phyloP scores from a whole-genome alignment of 2,329 filamentous ascomycete species.

The Colletotrichum lupini region DNA sequence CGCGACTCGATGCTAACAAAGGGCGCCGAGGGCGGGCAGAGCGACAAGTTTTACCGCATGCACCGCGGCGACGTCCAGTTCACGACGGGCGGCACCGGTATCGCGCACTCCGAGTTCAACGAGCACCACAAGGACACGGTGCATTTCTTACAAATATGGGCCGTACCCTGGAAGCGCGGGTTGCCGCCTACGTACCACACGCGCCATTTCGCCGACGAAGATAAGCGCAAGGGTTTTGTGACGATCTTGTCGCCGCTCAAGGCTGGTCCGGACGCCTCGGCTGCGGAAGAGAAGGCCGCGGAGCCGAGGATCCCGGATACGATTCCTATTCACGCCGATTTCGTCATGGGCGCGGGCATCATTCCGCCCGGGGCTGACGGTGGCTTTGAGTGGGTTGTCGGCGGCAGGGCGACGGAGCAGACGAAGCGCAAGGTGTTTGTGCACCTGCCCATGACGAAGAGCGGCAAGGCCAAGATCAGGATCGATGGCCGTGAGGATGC shows the following conservation, averaged over 20 bases:
- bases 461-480: conserved; percentile 77
- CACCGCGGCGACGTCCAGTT: conserved; percentile 88
- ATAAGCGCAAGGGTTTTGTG: conserved; percentile 77
- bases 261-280: conserved; percentile 70
- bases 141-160: conserved; percentile 93
- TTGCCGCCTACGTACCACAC: conserved; percentile 83
- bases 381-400: conserved; percentile 78
- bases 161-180: conserved; percentile 78
- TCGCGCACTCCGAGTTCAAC: conserved; percentile 87
- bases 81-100: conserved; percentile 84
- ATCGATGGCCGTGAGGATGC: conserved; percentile 74
- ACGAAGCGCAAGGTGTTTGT: conserved; percentile 80
- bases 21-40: conserved; percentile 67
- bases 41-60: conserved; percentile 77
- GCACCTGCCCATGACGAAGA: conserved; percentile 84
- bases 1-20: conserved; percentile 86
- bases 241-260: conserved; percentile 81
- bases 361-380: conserved; percentile 71
- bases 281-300: conserved; percentile 71
- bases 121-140: conserved; percentile 77
- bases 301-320: conserved; percentile 71
- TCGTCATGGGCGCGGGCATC: conserved; percentile 84
- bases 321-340: conserved; percentile 86
- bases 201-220: conserved; percentile 75
- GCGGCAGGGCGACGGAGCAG: conserved; percentile 63